These are phyloP conservation scores for Phaeosphaeria sp. DNA, from an alignment of 2,329 filamentous ascomycete species.

Conservation along the genomic window DNA sequence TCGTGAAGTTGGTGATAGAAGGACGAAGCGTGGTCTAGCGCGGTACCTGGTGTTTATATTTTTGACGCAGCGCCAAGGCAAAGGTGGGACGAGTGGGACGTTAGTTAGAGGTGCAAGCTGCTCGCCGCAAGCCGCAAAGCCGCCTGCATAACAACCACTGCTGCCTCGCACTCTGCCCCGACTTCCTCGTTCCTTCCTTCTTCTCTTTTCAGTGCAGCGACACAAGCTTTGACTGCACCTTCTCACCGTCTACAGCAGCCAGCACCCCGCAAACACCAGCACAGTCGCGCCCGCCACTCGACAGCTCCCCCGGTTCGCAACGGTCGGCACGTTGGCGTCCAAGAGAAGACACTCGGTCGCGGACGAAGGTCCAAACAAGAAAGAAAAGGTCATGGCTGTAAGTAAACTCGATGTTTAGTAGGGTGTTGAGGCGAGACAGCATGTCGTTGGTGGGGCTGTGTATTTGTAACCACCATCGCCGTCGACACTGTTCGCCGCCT, in stretches of 20 bases:
- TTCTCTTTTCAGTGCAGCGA: not conserved
- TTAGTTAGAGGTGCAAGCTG: not conserved
- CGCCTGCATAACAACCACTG: not conserved
- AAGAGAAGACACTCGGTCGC: conserved; percentile 48
- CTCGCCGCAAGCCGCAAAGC: not conserved
- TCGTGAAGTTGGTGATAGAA: not conserved
- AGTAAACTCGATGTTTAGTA: conserved; percentile 23
- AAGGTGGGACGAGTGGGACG: not conserved
- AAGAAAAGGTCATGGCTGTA: conserved; percentile 47
- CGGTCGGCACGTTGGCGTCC: conserved; percentile 49
- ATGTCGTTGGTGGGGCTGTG: conserved; percentile 27
- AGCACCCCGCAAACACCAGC: not conserved
- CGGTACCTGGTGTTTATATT: not conserved
- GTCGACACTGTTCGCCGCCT: conserved; percentile 12
- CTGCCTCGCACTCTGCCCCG: not conserved
- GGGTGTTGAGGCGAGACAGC: conserved; percentile 5
- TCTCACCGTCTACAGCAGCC: not conserved
- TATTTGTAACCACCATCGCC: conserved; percentile 30
- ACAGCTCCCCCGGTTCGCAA: conserved; percentile 31
- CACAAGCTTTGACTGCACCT: not conserved
- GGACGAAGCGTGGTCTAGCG: not conserved
- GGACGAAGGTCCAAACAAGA: conserved; percentile 50
- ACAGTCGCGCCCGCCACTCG: not conserved
- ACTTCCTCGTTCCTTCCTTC: not conserved
- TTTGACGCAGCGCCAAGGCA: not conserved